phyloP scores from a whole-genome alignment of 345 rosid genomes.

The Syzygium jambos region DNA sequence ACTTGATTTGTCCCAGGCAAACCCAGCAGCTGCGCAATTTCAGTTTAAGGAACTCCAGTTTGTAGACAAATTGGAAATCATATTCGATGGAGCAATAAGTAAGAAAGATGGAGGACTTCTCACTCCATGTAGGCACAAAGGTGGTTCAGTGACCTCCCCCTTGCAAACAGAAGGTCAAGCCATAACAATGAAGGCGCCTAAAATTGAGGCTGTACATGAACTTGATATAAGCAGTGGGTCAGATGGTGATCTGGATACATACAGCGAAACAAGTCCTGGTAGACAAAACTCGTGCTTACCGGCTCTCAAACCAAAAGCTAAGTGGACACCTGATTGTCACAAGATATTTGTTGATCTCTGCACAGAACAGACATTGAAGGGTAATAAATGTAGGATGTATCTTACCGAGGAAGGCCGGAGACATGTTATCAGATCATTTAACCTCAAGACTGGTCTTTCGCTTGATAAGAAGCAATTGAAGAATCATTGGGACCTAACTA shows the following conservation, averaged over 20 bases:
- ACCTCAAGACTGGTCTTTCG: constrained; percentile 13
- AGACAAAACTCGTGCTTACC: constrained; percentile 11
- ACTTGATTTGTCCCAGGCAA: constrained; percentile 14
- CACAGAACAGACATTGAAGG: constrained; percentile 24
- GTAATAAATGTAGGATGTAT: constrained; percentile 23
- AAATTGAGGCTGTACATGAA: background rate
- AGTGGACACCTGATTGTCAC: constrained; percentile 31
- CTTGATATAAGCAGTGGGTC: background rate
- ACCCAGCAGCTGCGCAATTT: constrained; percentile 36
- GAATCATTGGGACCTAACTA: constrained; percentile 33
- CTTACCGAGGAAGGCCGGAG: constrained; percentile 35
- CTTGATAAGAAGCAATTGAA: constrained; percentile 24
- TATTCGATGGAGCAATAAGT: constrained; percentile 18
- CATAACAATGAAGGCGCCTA: background rate
- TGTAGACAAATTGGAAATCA: constrained; percentile 21
- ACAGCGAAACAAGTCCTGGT: constrained; percentile 1
- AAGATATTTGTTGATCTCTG: constrained; percentile 29
- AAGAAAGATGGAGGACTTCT: constrained; percentile 7
- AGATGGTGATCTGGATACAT: background rate
- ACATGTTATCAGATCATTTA: constrained; percentile 20
- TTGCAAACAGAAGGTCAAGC: background rate
- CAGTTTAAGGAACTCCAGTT: constrained; percentile 24
- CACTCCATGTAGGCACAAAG: background rate
- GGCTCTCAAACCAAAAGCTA: constrained; percentile 12
- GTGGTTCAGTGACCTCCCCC: background rate